Evolutionary conservation across 2,329 filamentous ascomycete species (phyloP).

Genomic region (Volutella citrinella): DNA sequence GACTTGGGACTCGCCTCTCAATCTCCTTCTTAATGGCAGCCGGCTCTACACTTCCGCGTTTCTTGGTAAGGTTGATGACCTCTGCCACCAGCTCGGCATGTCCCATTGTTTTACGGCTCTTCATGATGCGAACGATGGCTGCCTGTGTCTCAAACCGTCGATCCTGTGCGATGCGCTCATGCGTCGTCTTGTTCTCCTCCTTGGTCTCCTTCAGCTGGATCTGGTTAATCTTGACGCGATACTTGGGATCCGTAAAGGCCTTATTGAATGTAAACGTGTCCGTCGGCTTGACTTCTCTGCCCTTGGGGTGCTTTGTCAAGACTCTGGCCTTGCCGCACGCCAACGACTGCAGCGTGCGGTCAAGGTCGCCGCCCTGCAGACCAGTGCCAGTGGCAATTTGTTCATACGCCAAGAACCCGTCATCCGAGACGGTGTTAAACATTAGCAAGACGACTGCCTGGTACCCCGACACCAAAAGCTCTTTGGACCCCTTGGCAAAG

Average conservation of each 20-base stretch:
- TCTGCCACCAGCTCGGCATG: conserved; percentile 87
- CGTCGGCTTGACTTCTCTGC: conserved; percentile 70
- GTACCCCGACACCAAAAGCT: conserved; percentile 86
- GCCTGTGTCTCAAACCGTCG: conserved; percentile 96
- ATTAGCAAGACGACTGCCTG: conserved; percentile 88
- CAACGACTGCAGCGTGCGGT: conserved; percentile 89
- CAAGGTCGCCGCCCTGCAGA: conserved; percentile 73
- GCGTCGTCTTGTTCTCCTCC: conserved; percentile 90
- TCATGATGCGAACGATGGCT: conserved; percentile 96
- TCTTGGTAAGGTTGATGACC: conserved; percentile 87
- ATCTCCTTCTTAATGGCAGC: conserved; percentile 95
- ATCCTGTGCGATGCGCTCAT: conserved; percentile 84
- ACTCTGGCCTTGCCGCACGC: conserved; percentile 88
- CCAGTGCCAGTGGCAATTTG: conserved; percentile 74
- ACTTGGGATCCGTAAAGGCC: conserved; percentile 74
- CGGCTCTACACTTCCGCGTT: conserved; percentile 79
- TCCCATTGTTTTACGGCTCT: conserved; percentile 81
- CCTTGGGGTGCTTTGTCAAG: conserved; percentile 79
- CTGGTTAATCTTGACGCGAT: conserved; percentile 96
- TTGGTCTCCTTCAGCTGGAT: conserved; percentile 96
- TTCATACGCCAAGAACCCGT: conserved; percentile 67
- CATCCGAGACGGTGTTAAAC: conserved; percentile 69
- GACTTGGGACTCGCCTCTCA: conserved; percentile 83
- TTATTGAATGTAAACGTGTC: conserved; percentile 86
- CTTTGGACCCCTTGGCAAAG: conserved; percentile 79